phyloP scores from a whole-genome alignment of 306 rosid genomes.

The Sindora glabra region DNA sequence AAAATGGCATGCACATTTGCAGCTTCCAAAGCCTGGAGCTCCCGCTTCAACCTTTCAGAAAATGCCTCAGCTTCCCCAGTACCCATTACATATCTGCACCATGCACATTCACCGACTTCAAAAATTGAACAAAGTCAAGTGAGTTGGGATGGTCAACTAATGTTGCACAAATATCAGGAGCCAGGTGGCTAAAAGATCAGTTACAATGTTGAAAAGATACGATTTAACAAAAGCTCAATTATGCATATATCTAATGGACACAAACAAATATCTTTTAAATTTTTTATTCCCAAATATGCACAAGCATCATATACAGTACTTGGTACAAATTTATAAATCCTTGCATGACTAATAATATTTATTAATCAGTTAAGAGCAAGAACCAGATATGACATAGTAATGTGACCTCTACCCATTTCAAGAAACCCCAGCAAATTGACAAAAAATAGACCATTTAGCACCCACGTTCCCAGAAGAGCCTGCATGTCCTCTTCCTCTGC shows the following conservation, averaged over 20 bases:
- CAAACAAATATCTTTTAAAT: too few relatives aligned
- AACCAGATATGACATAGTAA: not conserved
- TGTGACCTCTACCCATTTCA: constrained; percentile 1
- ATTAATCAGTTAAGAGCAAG: not conserved
- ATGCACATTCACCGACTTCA: not conserved
- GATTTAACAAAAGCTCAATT: too few relatives aligned
- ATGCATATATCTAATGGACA: not conserved
- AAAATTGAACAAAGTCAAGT: too few relatives aligned
- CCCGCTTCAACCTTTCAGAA: constrained; percentile 92
- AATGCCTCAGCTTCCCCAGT: constrained; percentile 97
- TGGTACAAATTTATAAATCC: constrained; percentile 1
- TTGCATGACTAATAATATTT: constrained; percentile 1
- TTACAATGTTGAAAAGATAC: too few relatives aligned
- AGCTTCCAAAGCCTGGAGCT: constrained; percentile 97
- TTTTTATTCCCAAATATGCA: too few relatives aligned
- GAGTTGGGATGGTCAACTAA: too few relatives aligned
- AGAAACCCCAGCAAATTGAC: not conserved
- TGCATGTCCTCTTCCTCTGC: constrained; percentile 99
- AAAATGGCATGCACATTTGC: constrained; percentile 98
- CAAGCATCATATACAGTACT: not conserved
- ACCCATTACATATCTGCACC: constrained; percentile 91
- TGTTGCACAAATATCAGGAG: too few relatives aligned
- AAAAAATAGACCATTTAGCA: not conserved
- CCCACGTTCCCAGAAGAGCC: constrained; percentile 94
- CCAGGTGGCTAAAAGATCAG: not conserved